Evolutionary conservation across 345 rosid species (phyloP), one percentile per base, ranked within the genome.

Genomic region (Clausena lansium): DNA sequence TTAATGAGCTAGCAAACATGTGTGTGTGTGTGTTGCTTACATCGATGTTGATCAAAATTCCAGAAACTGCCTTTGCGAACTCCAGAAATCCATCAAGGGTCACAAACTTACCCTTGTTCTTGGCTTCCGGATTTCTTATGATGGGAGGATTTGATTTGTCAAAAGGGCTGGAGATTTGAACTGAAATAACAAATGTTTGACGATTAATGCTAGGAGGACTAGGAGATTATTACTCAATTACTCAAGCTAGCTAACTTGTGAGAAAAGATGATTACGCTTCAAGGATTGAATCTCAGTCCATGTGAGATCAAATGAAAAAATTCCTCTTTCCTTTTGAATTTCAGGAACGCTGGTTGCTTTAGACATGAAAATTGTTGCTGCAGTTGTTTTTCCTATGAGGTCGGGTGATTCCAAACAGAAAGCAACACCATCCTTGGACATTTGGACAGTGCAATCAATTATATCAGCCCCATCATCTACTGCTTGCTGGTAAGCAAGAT

Each of bases 281-380:
- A 92, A 79, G 81, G 87, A 87, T 82, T 93, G 92, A 70, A 95
- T 91, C 82, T 95, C 98, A 7, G 80, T 84, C 99, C 98, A 95
- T 1, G 94, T 82, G 50, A 95, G 94, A 78, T 93, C 98, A 71
- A 95, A 95, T 14, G 98, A 91, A 81, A 92, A 95, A 72, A 95
- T 82, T 57, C 97, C 99, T 1, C 84, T 84, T 15, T 74, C 39
- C 22, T 78, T 54, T 76, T 94, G 96, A 78, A 95, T 81, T 82
- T 92, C 95, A n/a, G 93, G 97, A 62, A 87, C 59, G 13, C 82
- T 85, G 39, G 83, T 58, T 5, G 93, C 83, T 63, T 81, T 81
- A 33, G 93, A 78, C 84, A 91, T 81, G 82, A 92, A 86, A 71
- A 85, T 74, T 6, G 90, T 71, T 77, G 85, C 54, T 24, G 94